A percentile compares a stretch with the other conserved stretches of the same genome.
Conservation (phyloP, 441 rosid species). For the Breynia disticha region DNA sequence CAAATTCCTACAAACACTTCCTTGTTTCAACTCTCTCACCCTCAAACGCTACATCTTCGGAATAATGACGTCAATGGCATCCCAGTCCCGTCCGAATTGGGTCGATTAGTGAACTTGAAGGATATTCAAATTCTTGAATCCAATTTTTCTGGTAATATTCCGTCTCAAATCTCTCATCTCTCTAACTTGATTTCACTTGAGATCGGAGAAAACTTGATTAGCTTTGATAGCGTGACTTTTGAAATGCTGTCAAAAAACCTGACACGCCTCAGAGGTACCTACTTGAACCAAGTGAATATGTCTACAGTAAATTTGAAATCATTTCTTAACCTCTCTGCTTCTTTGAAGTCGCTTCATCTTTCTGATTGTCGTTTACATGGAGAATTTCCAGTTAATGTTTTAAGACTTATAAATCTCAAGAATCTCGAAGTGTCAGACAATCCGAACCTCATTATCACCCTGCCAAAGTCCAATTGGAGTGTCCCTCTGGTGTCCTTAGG, state of each 20-base stretch:
- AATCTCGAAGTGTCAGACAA: conserved; percentile 2
- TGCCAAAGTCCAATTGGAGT: conserved; percentile 17
- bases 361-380: conserved; percentile 3
- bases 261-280: neutral
- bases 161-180: neutral
- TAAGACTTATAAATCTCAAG: conserved; percentile 14
- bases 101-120: neutral
- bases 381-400: conserved; percentile 14
- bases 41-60: neutral
- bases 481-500: conserved; percentile 13
- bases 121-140: neutral
- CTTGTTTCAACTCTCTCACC: neutral
- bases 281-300: neutral
- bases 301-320: neutral
- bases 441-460: neutral
- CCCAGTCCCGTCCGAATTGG: neutral
- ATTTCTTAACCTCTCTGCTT: neutral
- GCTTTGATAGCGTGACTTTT: neutral
- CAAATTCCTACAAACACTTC: neutral
- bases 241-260: neutral
- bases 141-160: neutral
- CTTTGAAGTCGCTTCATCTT: neutral
- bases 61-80: neutral
- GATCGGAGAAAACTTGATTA: neutral
- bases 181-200: neutral